Evolutionary conservation across 805 yeast genomes (phyloP), one percentile per base, ranked within the genome.

Genomic region (Metschnikowia borealis): DNA sequence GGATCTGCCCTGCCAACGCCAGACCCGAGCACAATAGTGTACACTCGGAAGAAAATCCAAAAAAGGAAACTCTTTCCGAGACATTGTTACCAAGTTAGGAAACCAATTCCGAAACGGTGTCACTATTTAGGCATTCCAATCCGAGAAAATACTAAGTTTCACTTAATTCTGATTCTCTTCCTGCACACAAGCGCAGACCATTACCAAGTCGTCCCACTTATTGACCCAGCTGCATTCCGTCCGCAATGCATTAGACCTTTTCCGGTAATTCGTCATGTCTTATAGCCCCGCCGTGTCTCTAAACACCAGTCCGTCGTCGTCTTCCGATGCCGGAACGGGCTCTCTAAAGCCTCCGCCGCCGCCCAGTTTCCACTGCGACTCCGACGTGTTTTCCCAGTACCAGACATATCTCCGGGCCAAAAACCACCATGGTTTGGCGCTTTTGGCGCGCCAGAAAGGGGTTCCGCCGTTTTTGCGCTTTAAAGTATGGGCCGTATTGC

Each of bases 391-490:
- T 41, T 73, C 74, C 21, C 70, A 82, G 21, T 82, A 88, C 55
- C 74, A 80, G 39, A 69, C 73, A 39, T 82, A 82, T 58, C 65
- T 90, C 5, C 71, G 69, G 44, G 73, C 75, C 15, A 80, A 80
- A 50, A 87, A 91, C 61, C 84, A 84, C 50, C 82, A 84, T 44
- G 88, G 90, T 0, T 68, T 91, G 43, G 95, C 97, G 1, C 72
- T 82, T 55, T 67, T 91, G 6, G 92, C 96, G 5, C 77, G 96
- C 54, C 90, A 85, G 56, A 73, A 82, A 50, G 97, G 98, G 3
- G 74, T 90, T 26, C 97, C 97, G 1, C 92, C 96, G 1, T 78
- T 82, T 50, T 71, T 89, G 48, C 76, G 98, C 52, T 82, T 81
- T 56, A 73, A 78, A 50, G 86, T 88, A 6, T 91, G 97, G 97